phyloP scores from a whole-genome alignment of 176 grass and related monocot genomes.

The Puya raimondii region DNA sequence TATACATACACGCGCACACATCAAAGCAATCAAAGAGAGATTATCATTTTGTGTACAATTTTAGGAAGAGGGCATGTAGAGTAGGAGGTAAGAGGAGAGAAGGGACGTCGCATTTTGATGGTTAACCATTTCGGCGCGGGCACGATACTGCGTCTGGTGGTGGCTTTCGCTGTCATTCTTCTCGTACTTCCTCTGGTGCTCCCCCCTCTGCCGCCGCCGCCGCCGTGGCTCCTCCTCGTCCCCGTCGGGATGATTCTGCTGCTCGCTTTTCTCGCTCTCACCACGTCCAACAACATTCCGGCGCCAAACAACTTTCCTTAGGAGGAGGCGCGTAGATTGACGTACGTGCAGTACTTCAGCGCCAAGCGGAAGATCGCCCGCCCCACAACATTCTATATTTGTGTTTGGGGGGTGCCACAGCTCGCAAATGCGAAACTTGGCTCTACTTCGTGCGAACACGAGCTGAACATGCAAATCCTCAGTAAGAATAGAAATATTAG shows the following conservation, averaged over 20 bases:
- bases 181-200: background rate
- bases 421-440: too few relatives aligned
- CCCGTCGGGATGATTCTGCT: background rate
- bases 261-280: background rate
- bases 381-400: too few relatives aligned
- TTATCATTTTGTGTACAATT: too few relatives aligned
- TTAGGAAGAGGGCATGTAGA: background rate
- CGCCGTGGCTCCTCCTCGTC: background rate
- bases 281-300: background rate
- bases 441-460: too few relatives aligned
- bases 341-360: too few relatives aligned
- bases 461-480: too few relatives aligned
- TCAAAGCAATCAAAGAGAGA: too few relatives aligned
- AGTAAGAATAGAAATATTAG: too few relatives aligned
- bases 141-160: background rate
- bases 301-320: background rate
- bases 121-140: background rate
- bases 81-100: background rate
- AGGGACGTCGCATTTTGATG: background rate
- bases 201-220: background rate
- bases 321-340: background rate
- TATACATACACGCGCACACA: too few relatives aligned
- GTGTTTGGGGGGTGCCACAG: too few relatives aligned
- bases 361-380: too few relatives aligned
- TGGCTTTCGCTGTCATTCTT: background rate